Percentiles rank a stretch among this genome's conserved stretches.
Evolutionary conservation across 164 flowering plant species (phyloP).

Genomic region (Berberis thunbergii): DNA sequence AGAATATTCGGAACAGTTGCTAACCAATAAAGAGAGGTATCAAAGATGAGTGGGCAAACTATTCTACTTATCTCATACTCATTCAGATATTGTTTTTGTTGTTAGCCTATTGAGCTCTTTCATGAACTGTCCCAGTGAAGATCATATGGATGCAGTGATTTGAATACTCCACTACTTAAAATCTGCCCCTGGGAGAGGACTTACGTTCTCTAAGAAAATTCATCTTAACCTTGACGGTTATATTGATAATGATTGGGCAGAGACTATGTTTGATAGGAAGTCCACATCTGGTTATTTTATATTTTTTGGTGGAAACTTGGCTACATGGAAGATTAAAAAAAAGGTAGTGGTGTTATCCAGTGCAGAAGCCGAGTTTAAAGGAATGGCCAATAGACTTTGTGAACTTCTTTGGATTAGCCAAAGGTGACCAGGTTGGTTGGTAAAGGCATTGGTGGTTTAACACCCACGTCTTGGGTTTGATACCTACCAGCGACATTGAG

Average conservation of each 20-base stretch:
- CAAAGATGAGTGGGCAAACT: neutral
- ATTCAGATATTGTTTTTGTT: neutral
- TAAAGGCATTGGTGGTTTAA: too few relatives aligned
- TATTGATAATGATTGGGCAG: neutral
- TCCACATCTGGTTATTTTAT: neutral
- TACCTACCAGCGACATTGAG: too few relatives aligned
- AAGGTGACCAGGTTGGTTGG: too few relatives aligned
- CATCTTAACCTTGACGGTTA: neutral
- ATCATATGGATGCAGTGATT: neutral
- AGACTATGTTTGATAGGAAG: neutral
- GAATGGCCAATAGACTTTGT: neutral
- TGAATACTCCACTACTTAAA: neutral
- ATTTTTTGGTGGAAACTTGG: neutral
- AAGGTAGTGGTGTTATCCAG: neutral
- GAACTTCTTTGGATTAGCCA: neutral
- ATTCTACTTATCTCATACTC: neutral
- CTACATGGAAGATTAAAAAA: neutral
- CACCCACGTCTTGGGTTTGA: too few relatives aligned
- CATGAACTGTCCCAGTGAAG: neutral
- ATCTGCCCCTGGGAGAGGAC: neutral
- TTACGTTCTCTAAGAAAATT: neutral
- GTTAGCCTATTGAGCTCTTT: neutral
- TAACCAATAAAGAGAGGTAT: neutral
- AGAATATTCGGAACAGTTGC: neutral
- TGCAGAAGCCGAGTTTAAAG: conserved; percentile 1